Percentiles rank a stretch among this genome's conserved stretches.
Evolutionary conservation across 495 filamentous ascomycete species (phyloP).

Genomic region (Hyaloscypha finlandica): DNA sequence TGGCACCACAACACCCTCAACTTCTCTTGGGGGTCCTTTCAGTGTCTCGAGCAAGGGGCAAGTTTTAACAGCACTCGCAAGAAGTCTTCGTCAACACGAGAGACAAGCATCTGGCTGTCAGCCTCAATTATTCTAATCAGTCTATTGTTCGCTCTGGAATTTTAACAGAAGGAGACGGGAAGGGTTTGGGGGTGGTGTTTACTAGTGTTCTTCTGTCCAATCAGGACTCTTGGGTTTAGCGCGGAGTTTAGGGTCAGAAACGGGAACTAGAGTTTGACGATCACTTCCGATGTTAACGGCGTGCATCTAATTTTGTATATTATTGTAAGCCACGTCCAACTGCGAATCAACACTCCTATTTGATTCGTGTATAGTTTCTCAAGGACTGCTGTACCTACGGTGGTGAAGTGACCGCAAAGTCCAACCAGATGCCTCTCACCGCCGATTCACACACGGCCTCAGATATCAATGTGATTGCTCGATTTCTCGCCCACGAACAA

Average conservation of each 20-base stretch:
- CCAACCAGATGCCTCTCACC: neutral
- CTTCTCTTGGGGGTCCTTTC: too few relatives aligned
- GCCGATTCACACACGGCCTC: neutral
- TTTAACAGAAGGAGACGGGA: neutral
- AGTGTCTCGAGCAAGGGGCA: too few relatives aligned
- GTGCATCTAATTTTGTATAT: neutral
- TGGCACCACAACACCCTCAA: too few relatives aligned
- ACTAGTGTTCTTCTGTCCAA: neutral
- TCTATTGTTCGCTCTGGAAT: neutral
- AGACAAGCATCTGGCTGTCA: too few relatives aligned
- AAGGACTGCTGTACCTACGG: neutral
- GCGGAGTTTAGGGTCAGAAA: neutral
- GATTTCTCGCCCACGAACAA: slow-evolving; percentile 34
- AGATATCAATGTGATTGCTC: slow-evolving; percentile 35
- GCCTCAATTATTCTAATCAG: too few relatives aligned
- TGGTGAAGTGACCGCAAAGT: neutral
- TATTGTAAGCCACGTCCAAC: neutral
- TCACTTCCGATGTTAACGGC: neutral
- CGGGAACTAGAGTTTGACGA: neutral
- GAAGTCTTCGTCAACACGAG: too few relatives aligned
- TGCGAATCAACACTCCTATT: neutral
- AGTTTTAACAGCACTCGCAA: too few relatives aligned
- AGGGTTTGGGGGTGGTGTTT: neutral
- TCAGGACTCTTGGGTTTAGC: neutral
- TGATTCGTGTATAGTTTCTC: neutral